phyloP scores from a whole-genome alignment of 1,284 basidiomycete genomes.

The Vanrija humicola region DNA sequence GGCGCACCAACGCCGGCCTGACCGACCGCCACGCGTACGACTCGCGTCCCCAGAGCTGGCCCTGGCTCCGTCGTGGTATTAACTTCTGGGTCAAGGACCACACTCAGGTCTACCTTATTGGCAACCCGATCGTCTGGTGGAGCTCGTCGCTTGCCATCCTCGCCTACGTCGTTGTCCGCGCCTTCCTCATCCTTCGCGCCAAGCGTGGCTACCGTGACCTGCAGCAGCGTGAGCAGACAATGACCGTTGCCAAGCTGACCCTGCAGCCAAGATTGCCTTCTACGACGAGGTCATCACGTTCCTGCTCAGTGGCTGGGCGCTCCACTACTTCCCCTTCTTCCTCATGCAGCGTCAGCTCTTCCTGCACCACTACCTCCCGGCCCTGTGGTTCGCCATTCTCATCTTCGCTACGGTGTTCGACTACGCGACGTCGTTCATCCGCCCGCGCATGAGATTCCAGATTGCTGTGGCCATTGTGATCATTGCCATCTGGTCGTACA shows the following conservation, averaged over 20 bases:
- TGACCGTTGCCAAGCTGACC: neutral
- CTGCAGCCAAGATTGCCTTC: slow-evolving; percentile 74
- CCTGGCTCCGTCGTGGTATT: slow-evolving; percentile 82
- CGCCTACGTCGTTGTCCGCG: slow-evolving; percentile 65
- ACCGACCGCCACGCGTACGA: slow-evolving; percentile 94
- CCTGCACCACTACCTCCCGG: slow-evolving; percentile 94
- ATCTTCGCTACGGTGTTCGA: slow-evolving; percentile 78
- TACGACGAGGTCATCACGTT: slow-evolving; percentile 89
- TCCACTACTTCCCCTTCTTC: slow-evolving; percentile 96
- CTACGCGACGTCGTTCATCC: slow-evolving; percentile 70
- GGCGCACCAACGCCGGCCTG: slow-evolving; percentile 92
- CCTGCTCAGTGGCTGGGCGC: slow-evolving; percentile 85
- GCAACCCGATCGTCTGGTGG: slow-evolving; percentile 94
- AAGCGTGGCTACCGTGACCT: slow-evolving; percentile 90
- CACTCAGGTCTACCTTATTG: slow-evolving; percentile 88
- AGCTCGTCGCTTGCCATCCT: slow-evolving; percentile 67
- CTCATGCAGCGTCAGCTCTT: slow-evolving; percentile 94
- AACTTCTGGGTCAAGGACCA: slow-evolving; percentile 99
- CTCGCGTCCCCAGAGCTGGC: slow-evolving; percentile 87
- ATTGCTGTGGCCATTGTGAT: slow-evolving; percentile 69
- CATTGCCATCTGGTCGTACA: slow-evolving; percentile 72
- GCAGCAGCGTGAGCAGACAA: slow-evolving; percentile 66
- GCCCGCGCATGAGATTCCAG: slow-evolving; percentile 72
- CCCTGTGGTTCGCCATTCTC: slow-evolving; percentile 89
- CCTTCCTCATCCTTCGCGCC: slow-evolving; percentile 75